phyloP scores from a whole-genome alignment of 306 rosid genomes.

The Arachis hypogaea region DNA sequence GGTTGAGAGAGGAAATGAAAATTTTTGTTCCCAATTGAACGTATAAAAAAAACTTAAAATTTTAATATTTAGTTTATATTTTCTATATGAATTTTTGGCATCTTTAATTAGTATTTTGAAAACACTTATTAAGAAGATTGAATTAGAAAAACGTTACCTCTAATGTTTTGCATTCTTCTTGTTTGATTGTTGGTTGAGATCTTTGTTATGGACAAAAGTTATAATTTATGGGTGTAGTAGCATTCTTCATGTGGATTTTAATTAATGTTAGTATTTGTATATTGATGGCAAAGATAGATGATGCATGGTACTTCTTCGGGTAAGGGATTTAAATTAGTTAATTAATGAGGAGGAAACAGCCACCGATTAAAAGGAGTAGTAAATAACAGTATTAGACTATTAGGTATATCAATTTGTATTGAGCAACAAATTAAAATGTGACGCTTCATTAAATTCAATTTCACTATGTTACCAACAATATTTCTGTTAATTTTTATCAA shows the following conservation, averaged over 20 bases:
- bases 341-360: neutral
- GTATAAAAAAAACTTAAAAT: too few species aligned
- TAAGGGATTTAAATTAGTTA: neutral
- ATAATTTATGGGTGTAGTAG: neutral
- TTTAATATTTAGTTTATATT: too few species aligned
- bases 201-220: constrained; percentile 8
- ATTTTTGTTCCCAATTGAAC: too few species aligned
- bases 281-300: neutral
- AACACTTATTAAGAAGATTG: neutral
- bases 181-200: constrained; percentile 12
- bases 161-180: constrained; percentile 25
- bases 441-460: neutral
- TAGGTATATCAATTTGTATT: neutral
- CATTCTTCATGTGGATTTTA: neutral
- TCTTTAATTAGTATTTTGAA: too few species aligned
- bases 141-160: constrained; percentile 14
- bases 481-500: too few species aligned
- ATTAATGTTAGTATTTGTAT: neutral
- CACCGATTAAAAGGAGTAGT: neutral
- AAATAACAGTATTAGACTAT: neutral
- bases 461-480: too few species aligned
- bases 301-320: too few species aligned
- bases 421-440: neutral
- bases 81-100: too few species aligned
- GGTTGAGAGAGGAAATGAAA: too few species aligned